These are phyloP conservation scores for Cutaneotrichosporon sp. DNA, from an alignment of 1,284 basidiomycete species.

Conservation along the genomic window DNA sequence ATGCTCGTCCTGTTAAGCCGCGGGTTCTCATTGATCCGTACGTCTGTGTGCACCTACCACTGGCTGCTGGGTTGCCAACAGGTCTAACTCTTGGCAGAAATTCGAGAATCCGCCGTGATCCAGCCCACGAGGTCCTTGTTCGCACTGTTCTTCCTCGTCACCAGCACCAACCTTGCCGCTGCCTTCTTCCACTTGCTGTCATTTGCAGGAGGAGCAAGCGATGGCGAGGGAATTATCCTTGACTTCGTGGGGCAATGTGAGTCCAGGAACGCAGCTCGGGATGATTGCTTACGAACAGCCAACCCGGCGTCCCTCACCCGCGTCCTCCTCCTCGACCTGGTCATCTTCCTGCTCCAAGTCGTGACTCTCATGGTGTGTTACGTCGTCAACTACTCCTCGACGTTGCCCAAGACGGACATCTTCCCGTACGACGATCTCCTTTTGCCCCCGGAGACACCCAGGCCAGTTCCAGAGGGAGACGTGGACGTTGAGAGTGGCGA, in stretches of 20 bases:
- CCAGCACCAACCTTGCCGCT: conserved; percentile 28
- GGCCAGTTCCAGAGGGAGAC: conserved; percentile 2
- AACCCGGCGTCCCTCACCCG: conserved; percentile 31
- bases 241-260: conserved; percentile 46
- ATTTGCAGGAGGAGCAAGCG: neutral
- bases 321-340: conserved; percentile 37
- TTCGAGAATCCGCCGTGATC: conserved; percentile 32
- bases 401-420: conserved; percentile 19
- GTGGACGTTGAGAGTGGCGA: conserved; percentile 19
- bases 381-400: conserved; percentile 25
- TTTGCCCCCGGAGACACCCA: conserved; percentile 23
- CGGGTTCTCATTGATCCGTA: conserved; percentile 32
- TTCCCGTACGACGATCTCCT: conserved; percentile 41
- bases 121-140: conserved; percentile 37
- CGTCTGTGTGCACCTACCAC: too few relatives aligned
- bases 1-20: conserved; percentile 37
- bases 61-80: neutral
- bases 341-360: conserved; percentile 36
- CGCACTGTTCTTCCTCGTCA: conserved; percentile 27
- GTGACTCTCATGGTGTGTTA: conserved; percentile 35
- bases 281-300: conserved; percentile 17
- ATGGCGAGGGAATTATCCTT: conserved; percentile 35
- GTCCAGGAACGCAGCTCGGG: conserved; percentile 4
- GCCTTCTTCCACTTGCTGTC: conserved; percentile 29
- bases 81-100: conserved; percentile 19